phyloP scores from a whole-genome alignment of 805 yeast genomes.

The Jamesozyma gamospora region DNA sequence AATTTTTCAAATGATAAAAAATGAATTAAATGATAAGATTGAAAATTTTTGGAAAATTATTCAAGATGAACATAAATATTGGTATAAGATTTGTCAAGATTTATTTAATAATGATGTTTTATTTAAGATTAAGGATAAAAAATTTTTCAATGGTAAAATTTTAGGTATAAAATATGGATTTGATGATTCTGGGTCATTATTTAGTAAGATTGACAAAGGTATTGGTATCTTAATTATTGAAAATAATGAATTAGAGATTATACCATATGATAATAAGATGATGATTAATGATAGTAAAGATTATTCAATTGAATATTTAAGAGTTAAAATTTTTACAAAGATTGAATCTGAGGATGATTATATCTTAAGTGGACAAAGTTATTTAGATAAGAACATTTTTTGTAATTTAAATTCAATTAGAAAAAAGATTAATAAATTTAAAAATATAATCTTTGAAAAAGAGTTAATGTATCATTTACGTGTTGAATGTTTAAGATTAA shows the following conservation, averaged over 20 bases:
- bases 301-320: constrained; percentile 32
- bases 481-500: constrained; percentile 62
- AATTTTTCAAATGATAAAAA: constrained; percentile 47
- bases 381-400: constrained; percentile 13
- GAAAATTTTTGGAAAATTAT: constrained; percentile 44
- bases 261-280: constrained; percentile 28
- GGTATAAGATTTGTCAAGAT: constrained; percentile 39
- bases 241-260: constrained; percentile 33
- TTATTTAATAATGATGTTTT: constrained; percentile 29
- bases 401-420: constrained; percentile 29
- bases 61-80: constrained; percentile 44
- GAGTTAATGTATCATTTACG: constrained; percentile 73
- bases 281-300: constrained; percentile 2
- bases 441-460: constrained; percentile 76
- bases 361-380: constrained; percentile 51
- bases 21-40: constrained; percentile 42
- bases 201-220: constrained; percentile 51
- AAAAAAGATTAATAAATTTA: constrained; percentile 53
- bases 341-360: constrained; percentile 43
- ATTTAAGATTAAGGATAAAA: constrained; percentile 54
- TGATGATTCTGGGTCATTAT: constrained; percentile 81
- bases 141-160: constrained; percentile 38
- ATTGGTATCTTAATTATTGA: constrained; percentile 55
- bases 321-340: constrained; percentile 50
- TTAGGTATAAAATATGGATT: constrained; percentile 84